Base-by-base conservation (phyloP, 2,329 filamentous ascomycete genomes). In the Capronia coronata region DNA sequence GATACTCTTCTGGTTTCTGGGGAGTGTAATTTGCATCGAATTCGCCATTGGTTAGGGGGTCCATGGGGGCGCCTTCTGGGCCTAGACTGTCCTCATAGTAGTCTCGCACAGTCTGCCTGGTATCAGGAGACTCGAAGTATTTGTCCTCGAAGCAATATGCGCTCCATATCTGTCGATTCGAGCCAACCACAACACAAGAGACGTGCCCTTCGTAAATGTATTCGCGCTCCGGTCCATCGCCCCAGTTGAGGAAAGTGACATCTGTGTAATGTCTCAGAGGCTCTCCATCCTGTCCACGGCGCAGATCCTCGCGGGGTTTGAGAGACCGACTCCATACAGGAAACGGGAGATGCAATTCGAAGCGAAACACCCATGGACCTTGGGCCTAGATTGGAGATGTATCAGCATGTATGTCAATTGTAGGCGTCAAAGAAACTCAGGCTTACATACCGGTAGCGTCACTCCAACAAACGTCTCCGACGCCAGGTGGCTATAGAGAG, bases 121-220 rank as follows among this genome's bases (percentile, higher is more conserved):
- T 14, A 6, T 43, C n/a, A 2, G 21, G 9, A 19, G 4, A 6
- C 5, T 32, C 23, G 16, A 43, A 43, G 25, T 29, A 43, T 3
- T 7, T 37, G 23, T 48, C 46, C 4, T 34, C 46, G 21, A 48
- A 43, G 14, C 38, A 43, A 34, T 43, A 43, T 2, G 19, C 46
- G 4, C 14, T 14, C 39, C 39, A 48, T 19, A 3, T 38, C 13
- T 25, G 16, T 18, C 37, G 39, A 21, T 43, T 21, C 14, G 32
- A 27, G 4, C 46, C 46, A 3, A 29, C 30, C 2, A 48, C 25
- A 11, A 43, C 29, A 43, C 10, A 48, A 2, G 46, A 37, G 21
- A 48, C 16, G 14, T 48, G 46, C 2, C 18, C 29, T 10, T 48
- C 29, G 19, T 48, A 48, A 18, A 48, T 7, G 30, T 25, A 48